phyloP scores from a whole-genome alignment of 495 filamentous ascomycete genomes.

The Bombardia bombarda region DNA sequence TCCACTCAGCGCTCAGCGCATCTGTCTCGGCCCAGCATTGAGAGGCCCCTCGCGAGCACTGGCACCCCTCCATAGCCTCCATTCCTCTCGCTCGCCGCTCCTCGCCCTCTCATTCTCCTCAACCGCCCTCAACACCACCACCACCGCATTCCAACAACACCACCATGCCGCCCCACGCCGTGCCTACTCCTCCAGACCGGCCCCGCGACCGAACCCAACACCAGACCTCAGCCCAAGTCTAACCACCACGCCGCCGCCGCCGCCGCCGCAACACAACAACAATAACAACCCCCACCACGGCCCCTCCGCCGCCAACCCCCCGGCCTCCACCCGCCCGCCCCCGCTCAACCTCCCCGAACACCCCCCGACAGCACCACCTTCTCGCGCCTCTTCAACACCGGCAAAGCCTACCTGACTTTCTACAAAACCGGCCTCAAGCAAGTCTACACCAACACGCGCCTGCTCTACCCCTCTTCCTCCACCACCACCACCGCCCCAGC shows the following conservation, averaged over 20 bases:
- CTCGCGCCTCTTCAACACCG: slow-evolving; percentile 38
- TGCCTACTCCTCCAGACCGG: background rate
- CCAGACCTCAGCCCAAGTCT: background rate
- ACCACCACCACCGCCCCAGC: slow-evolving; percentile 11
- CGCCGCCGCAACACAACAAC: background rate
- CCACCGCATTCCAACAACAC: background rate
- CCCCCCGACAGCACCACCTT: slow-evolving; percentile 27
- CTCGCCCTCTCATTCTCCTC: too few species aligned
- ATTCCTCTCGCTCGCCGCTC: too few species aligned
- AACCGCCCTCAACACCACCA: too few species aligned
- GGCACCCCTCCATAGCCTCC: background rate
- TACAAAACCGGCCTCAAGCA: slow-evolving; percentile 78
- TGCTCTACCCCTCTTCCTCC: slow-evolving; percentile 22
- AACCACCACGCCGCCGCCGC: too few species aligned
- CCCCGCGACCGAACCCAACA: background rate
- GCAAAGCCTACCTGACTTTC: slow-evolving; percentile 61
- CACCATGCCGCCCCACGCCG: background rate
- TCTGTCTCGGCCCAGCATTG: background rate
- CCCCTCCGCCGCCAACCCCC: slow-evolving; percentile 45
- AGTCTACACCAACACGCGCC: slow-evolving; percentile 54
- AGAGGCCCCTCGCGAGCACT: too few species aligned
- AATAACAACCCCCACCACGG: background rate
- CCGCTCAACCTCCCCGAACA: slow-evolving; percentile 45
- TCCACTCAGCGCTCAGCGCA: slow-evolving; percentile 2
- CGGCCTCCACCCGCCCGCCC: slow-evolving; percentile 49